Base-by-base conservation (phyloP, 1,284 basidiomycete genomes). In the Schizophyllum commune region DNA sequence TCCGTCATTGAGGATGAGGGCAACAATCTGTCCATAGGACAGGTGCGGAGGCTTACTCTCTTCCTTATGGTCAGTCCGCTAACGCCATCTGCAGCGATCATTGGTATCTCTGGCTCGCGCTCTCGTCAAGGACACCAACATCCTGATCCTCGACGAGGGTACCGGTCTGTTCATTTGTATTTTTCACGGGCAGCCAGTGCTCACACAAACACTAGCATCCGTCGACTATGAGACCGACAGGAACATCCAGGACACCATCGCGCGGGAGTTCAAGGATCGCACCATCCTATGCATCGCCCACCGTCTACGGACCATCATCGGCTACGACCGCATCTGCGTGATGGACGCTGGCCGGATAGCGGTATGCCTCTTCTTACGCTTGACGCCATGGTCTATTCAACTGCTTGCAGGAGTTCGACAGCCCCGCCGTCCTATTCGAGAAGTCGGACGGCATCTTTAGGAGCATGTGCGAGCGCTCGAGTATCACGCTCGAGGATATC, bases 171-270 rank as follows among this genome's bases (percentile, higher is more conserved):
- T 52, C 55, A 19, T 27, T 2, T 20, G 20, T 19, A 34, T 3
- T 17, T 33, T 52, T 20, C 19, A 21, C 20, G 11, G 3, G 15
- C 20, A 20, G 17, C 20, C 5, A 20, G 4, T 6, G 39, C 22
- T 21, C 5, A n/a, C 56, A 20, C 5, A 39, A 39, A 47, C 32
- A 13, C 22, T 55, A 77, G 89, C 89, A 19, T 89, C 87, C 2
- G 88, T 91, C 22, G 89, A 91, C 71, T 92, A 86, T 64, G 88
- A 90, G 72, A 94, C 92, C 0, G 92, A 96, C 73, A 78, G 83
- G 63, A 89, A 88, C 65, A 92, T 95, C 63, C 92, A 95, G 71
- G 80, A 86, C 64, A 94, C 92, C n/a, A 94, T 96, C 65, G 81
- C 89, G 2, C 79, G 79, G 56, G 92, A 94, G 75, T 95, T 95